Conservation (phyloP, 164 flowering plant genomes). For the Nelumbo lutea region DNA sequence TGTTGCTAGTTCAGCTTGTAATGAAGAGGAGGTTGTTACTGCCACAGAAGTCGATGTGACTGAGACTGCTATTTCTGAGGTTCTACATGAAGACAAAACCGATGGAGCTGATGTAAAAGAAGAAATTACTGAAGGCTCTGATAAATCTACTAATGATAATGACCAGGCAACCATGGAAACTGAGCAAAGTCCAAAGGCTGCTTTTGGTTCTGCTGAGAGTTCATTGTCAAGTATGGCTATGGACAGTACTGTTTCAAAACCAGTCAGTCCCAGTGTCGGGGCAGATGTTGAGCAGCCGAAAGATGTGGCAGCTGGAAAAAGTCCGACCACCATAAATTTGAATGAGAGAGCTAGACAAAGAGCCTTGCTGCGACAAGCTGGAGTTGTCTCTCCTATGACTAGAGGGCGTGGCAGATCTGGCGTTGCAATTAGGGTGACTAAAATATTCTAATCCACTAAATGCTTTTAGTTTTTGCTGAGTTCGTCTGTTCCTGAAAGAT, state of each 20-base stretch:
- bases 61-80: slow-evolving; percentile 32
- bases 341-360: slow-evolving; percentile 54
- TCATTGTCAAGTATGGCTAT: slow-evolving; percentile 17
- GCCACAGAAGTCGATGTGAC: slow-evolving; percentile 19
- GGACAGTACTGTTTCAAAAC: slow-evolving; percentile 20
- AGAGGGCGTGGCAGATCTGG: slow-evolving; percentile 58
- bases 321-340: slow-evolving; percentile 41
- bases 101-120: slow-evolving; percentile 35
- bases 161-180: slow-evolving; percentile 31
- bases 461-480: background rate
- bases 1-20: slow-evolving; percentile 27
- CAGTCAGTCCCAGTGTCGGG: slow-evolving; percentile 15
- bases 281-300: slow-evolving; percentile 35
- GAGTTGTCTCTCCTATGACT: slow-evolving; percentile 18
- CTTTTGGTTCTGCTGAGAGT: slow-evolving; percentile 21
- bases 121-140: slow-evolving; percentile 41
- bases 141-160: slow-evolving; percentile 32
- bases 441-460: too few species aligned
- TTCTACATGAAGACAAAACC: slow-evolving; percentile 34
- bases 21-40: slow-evolving; percentile 26
- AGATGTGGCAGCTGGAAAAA: slow-evolving; percentile 25
- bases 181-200: slow-evolving; percentile 28
- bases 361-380: slow-evolving; percentile 47
- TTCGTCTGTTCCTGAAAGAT: background rate
- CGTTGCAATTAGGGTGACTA: slow-evolving; percentile 34